Base-by-base conservation (phyloP, 2,329 filamentous ascomycete genomes). In the Periconia sp. region DNA sequence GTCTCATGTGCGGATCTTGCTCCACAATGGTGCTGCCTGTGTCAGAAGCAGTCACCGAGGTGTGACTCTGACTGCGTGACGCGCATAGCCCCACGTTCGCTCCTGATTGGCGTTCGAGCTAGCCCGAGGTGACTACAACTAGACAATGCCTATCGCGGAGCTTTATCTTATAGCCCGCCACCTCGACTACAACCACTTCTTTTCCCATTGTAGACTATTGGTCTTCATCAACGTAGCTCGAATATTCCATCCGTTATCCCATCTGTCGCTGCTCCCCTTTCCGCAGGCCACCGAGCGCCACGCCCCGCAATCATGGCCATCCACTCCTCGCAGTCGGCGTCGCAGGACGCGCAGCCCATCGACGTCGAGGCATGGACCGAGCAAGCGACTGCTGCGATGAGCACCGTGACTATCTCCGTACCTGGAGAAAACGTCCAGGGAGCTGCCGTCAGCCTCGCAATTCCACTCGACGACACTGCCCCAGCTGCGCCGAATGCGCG, bases 391-490 rank as follows among this genome's bases (percentile, higher is more conserved):
- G 70, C 72, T 28, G 71, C 69, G 17, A 57, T 78, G 36, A 63
- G 62, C 42, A 62, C 69, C 19, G 64, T 76, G 7, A 59, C 69
- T 26, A 66, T 77, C 46, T 95, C 54, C 85, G 89, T 2, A 81
- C 95, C 39, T 88, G 95, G 67, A 82, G 83, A 53, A 6, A 63
- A 68, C 52, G 56, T 61, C 46, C 50, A 56, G 31, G 15, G 31
- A 8, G 31, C 50, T 9, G 29, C 45, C 21, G n/a, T n/a, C n/a
- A n/a, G n/a, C n/a, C n/a, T n/a, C n/a, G n/a, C n/a, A n/a, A n/a
- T n/a, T n/a, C n/a, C n/a, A n/a, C n/a, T n/a, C n/a, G n/a, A n/a
- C n/a, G n/a, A n/a, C n/a, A n/a, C n/a, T n/a, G n/a, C n/a, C n/a
- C n/a, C n/a, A n/a, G 46, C 51, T 10, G 50, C 51, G 52, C 15